Evolutionary conservation across 2,329 filamentous ascomycete species (phyloP).

Genomic region (Fusarium sublunatum): DNA sequence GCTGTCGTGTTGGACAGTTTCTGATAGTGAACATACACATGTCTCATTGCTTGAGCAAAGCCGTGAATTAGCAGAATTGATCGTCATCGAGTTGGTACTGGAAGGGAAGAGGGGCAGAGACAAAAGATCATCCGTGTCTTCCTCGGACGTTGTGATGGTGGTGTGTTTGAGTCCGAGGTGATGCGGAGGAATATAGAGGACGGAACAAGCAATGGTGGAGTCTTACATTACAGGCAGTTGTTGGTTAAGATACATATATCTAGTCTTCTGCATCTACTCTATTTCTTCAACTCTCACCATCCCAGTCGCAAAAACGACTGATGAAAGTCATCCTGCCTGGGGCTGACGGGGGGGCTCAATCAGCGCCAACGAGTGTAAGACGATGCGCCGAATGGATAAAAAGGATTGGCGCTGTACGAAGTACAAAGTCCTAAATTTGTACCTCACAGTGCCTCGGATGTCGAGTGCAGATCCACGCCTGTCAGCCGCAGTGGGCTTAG

Average conservation of each 20-base stretch:
- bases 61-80: conserved; percentile 9
- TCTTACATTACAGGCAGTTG: no score
- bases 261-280: background rate
- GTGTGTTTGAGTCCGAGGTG: conserved; percentile 7
- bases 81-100: conserved; percentile 1
- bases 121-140: conserved; percentile 3
- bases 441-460: conserved; percentile 13
- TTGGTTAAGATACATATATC: background rate
- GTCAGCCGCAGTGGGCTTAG: conserved; percentile 32
- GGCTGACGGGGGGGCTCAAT: conserved; percentile 32
- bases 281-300: conserved; percentile 2
- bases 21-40: background rate
- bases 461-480: conserved; percentile 11
- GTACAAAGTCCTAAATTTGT: conserved; percentile 17
- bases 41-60: conserved; percentile 11
- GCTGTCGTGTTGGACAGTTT: background rate
- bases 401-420: conserved; percentile 4
- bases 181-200: background rate
- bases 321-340: conserved; percentile 7
- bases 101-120: conserved; percentile 4
- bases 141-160: conserved; percentile 6
- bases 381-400: conserved; percentile 17
- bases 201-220: background rate
- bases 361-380: conserved; percentile 31
- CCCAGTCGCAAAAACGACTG: background rate